Conservation (phyloP, 106 monocot genomes). For the Hemerocallis citrina region DNA sequence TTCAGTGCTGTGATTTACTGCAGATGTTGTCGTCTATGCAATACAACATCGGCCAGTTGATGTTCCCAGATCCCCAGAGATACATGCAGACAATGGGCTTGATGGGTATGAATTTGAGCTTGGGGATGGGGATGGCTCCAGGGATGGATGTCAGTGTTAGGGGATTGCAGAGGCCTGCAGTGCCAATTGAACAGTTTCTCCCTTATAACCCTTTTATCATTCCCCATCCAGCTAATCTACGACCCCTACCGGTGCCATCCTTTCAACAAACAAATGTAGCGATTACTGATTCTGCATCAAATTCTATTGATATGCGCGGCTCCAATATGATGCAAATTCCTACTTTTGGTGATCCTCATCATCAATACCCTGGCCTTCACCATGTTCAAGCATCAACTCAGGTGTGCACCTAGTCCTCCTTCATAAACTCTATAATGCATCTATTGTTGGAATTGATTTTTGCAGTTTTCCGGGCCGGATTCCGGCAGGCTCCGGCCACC, state of each 20-base stretch:
- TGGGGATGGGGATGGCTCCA: background rate
- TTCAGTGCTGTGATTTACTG: too few relatives aligned
- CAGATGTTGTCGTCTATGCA: slow-evolving; percentile 10
- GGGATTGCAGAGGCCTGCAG: background rate
- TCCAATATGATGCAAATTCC: background rate
- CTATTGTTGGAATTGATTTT: too few relatives aligned
- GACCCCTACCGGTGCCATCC: background rate
- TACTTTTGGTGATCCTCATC: background rate
- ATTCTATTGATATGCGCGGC: background rate
- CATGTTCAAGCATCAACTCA: background rate
- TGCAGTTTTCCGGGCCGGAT: too few relatives aligned
- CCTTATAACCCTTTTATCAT: background rate
- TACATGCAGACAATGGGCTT: background rate
- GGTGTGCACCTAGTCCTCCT: background rate
- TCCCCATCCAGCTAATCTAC: background rate
- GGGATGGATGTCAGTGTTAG: background rate
- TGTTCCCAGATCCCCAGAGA: background rate
- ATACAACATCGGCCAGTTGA: slow-evolving; percentile 7
- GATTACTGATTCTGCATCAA: background rate
- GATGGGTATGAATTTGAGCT: background rate
- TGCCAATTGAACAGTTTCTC: background rate
- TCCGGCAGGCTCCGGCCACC: too few relatives aligned
- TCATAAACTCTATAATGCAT: too few relatives aligned
- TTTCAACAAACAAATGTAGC: background rate
- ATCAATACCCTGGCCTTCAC: background rate